Evolutionary conservation across 2,329 filamentous ascomycete species (phyloP).

Genomic region (Exophiala calicioides): DNA sequence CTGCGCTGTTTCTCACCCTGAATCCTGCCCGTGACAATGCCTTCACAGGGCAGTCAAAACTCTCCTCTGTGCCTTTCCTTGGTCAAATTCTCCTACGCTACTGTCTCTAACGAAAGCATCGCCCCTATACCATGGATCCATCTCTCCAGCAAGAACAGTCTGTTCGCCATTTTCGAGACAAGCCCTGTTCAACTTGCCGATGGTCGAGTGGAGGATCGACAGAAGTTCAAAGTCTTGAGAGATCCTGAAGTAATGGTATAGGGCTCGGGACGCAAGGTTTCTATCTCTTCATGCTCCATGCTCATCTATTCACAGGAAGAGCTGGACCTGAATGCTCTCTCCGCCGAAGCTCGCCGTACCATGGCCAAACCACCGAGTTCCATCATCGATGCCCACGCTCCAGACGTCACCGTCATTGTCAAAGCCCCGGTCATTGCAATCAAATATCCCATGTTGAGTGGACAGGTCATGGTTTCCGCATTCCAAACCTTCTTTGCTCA

Average conservation of each 20-base stretch:
- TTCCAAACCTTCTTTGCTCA: conserved; percentile 24
- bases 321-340: conserved; percentile 40
- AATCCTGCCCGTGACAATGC: conserved; percentile 37
- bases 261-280: not conserved
- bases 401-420: conserved; percentile 44
- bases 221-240: conserved; percentile 39
- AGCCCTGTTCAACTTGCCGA: conserved; percentile 19
- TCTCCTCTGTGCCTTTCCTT: conserved; percentile 47
- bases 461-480: conserved; percentile 33
- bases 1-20: too few species aligned
- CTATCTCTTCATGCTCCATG: not conserved
- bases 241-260: conserved; percentile 42
- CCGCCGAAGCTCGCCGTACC: conserved; percentile 30
- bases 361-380: conserved; percentile 18
- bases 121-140: conserved; percentile 48
- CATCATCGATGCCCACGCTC: conserved; percentile 23
- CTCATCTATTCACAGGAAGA: conserved; percentile 41
- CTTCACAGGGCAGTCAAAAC: conserved; percentile 50
- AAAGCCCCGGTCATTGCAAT: conserved; percentile 49
- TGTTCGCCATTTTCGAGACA: conserved; percentile 41
- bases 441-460: conserved; percentile 41
- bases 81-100: conserved; percentile 49
- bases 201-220: conserved; percentile 27
- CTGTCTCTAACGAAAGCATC: conserved; percentile 38
- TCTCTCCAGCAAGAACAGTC: conserved; percentile 40